Conservation (phyloP, 2,329 filamentous ascomycete species). For the Fusarium dimerum region DNA sequence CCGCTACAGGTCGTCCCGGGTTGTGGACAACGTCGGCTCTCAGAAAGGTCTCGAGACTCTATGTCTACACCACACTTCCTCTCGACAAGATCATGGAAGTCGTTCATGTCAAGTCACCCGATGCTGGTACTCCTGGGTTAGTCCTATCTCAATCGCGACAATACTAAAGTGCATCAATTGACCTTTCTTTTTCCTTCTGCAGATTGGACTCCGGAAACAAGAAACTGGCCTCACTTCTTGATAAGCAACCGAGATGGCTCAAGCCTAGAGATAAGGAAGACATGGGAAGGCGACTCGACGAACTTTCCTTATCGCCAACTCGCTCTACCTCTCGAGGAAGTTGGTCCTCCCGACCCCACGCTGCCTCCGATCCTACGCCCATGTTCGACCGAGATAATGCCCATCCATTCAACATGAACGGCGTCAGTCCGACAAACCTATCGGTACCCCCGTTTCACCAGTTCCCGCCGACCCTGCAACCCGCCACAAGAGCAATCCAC, state of each 20-base stretch:
- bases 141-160: constrained; percentile 16
- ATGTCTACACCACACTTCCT: constrained; percentile 56
- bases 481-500: background rate
- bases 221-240: constrained; percentile 56
- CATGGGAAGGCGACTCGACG: constrained; percentile 51
- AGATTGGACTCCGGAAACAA: constrained; percentile 62
- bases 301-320: constrained; percentile 43
- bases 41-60: constrained; percentile 56
- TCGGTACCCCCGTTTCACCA: constrained; percentile 25
- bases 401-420: constrained; percentile 12
- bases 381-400: constrained; percentile 16
- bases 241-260: constrained; percentile 60
- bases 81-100: constrained; percentile 51
- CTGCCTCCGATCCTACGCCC: constrained; percentile 14
- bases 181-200: too few species aligned
- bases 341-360: constrained; percentile 15
- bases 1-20: constrained; percentile 51
- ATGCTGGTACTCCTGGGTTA: constrained; percentile 48
- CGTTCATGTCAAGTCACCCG: constrained; percentile 43
- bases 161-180: constrained; percentile 3
- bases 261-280: constrained; percentile 53
- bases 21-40: constrained; percentile 56
- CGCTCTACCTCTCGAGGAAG: constrained; percentile 19
- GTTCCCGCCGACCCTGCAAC: constrained; percentile 11
- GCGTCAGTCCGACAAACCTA: constrained; percentile 10